Evolutionary conservation across 805 yeast species (phyloP), one percentile per base, ranked within the genome.

Genomic region (Saturnispora quitensis): DNA sequence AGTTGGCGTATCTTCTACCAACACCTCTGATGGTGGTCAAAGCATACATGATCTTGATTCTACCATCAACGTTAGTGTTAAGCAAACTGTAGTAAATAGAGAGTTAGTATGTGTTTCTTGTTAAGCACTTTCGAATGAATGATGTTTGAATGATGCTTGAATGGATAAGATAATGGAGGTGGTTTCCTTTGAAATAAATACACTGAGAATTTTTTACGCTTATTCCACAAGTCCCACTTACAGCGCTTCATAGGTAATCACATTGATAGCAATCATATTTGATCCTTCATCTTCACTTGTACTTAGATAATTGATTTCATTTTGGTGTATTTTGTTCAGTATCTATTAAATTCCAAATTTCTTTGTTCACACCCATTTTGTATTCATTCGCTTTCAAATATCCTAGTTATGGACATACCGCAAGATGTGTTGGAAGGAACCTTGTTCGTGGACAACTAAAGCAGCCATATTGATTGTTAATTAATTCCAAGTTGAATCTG

Each of bases 11-110:
- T 82, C 99, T 93, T 80, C 98, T 95, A 82, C 99, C 99, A 71
- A 93, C 98, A 90, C 99, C 99, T 82, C 97, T 88, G 76, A 93
- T 95, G 80, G 90, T 86, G 84, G 99, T 90, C 81, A 93, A 82
- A 76, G 99, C 99, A 88, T 90, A 95, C 93, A 93, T 95, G 78
- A 93, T 84, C 86, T 93, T 93, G 84, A 91, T 91, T 89, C 95
- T 90, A 86, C 99, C 99, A 79, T 93, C 99, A 76, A 93, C 97
- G 90, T 93, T 93, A 81, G 99, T 93, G 89, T 95, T 93, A 80
- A 93, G 89, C 82, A 93, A 88, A 91, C 96, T 85, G 73, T 56
- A 58, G 53, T 51, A 58, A 57, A 55, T 40, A 28, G 43, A 43
- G 34, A 55, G 76, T 72, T 73, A 72, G 73, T 70, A 68, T 31